These are phyloP conservation scores for Nepenthes alata DNA, from an alignment of 179 eudicot species.

Conservation along the genomic window DNA sequence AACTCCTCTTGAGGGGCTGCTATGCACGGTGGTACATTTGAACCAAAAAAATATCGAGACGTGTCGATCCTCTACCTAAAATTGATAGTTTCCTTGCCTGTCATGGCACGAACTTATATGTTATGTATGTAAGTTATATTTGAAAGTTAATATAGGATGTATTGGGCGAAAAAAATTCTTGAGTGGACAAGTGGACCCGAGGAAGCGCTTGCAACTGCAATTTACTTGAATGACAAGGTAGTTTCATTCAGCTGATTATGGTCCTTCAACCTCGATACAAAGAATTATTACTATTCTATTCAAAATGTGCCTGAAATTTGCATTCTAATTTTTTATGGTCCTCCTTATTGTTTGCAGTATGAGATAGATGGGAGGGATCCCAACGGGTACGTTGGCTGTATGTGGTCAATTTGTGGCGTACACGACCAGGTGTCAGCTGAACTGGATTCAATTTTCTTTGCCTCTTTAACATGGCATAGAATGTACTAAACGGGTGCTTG, in stretches of 20 bases:
- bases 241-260: not conserved
- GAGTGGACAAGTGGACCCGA: slow-evolving; percentile 98
- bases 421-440: slow-evolving; percentile 73
- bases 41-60: too few species aligned
- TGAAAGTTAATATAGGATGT: slow-evolving; percentile 44
- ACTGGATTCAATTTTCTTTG: too few species aligned
- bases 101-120: too few species aligned
- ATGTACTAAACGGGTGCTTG: too few species aligned
- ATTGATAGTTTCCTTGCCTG: too few species aligned
- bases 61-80: too few species aligned
- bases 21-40: too few species aligned
- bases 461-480: too few species aligned
- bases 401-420: slow-evolving; percentile 98
- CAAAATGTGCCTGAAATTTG: not conserved
- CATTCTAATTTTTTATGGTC: not conserved
- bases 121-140: too few species aligned
- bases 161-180: slow-evolving; percentile 98
- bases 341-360: slow-evolving; percentile 36
- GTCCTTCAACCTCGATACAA: not conserved
- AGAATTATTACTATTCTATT: too few species aligned
- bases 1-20: too few species aligned
- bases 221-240: slow-evolving; percentile 91
- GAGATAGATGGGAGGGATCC: slow-evolving; percentile 96
- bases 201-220: slow-evolving; percentile 77
- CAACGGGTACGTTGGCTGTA: slow-evolving; percentile 92